A percentile compares a stretch with the other conserved stretches of the same genome.
Evolutionary conservation across 2,329 filamentous ascomycete genomes (phyloP).

Genomic region (Cladophialophora yegresii): DNA sequence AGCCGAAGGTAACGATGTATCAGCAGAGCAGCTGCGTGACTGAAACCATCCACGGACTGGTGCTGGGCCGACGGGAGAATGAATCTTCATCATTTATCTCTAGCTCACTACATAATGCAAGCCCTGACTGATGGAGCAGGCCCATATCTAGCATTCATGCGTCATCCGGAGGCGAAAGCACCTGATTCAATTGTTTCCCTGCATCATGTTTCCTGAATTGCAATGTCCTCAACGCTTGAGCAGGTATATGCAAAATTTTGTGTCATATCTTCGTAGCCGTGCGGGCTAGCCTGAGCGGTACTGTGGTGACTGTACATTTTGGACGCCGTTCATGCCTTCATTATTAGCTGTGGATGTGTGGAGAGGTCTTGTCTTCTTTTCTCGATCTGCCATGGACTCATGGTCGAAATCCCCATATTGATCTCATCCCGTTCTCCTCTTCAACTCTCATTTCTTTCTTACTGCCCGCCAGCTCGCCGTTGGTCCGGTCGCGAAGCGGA

Average conservation of each 20-base stretch:
- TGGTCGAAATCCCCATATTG: slow-evolving; percentile 29
- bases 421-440: slow-evolving; percentile 21
- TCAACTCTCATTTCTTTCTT: slow-evolving; percentile 19
- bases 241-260: slow-evolving; percentile 27
- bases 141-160: background rate
- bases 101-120: background rate
- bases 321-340: slow-evolving; percentile 26
- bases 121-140: background rate
- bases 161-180: background rate
- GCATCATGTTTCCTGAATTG: background rate
- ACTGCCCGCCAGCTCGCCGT: slow-evolving; percentile 18
- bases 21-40: background rate
- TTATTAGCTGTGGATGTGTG: slow-evolving; percentile 23
- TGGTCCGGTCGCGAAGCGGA: slow-evolving; percentile 30
- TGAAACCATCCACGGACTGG: background rate
- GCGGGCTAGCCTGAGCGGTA: slow-evolving; percentile 11
- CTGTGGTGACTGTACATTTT: slow-evolving; percentile 30
- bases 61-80: background rate
- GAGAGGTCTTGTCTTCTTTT: background rate
- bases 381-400: slow-evolving; percentile 11
- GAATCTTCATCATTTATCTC: background rate
- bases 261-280: slow-evolving; percentile 5
- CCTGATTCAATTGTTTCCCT: background rate
- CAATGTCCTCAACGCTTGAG: slow-evolving; percentile 12
- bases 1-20: no score